Base-by-base conservation (phyloP, 1,284 basidiomycete genomes). In the Gymnopus androsaceus region DNA sequence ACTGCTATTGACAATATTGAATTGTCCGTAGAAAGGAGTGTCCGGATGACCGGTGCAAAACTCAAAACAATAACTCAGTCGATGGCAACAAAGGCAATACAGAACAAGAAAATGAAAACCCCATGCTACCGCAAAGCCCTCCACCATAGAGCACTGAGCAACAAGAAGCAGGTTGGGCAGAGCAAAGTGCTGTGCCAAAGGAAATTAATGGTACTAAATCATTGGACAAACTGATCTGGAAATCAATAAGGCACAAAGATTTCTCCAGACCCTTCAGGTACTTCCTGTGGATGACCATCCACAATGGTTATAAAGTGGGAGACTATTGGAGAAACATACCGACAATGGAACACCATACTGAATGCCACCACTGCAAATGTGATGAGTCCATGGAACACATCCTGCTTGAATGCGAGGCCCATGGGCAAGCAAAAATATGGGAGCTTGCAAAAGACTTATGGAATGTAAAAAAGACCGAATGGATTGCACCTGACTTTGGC, bases 211-310 rank as follows among this genome's bases (percentile, higher is more conserved):
- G 31, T 1, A 15, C 6, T 1, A 25, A 15, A 23, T 28, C 58
- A 4, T 30, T 36, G 1, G 14, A 46, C 0, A 21, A 17, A 11
- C 17, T 21, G n/a, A 54, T 64, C 6, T 64, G 64, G 61, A 50
- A 21, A 45, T 34, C 53, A 1, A 40, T 59, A 0, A 17, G 59
- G 2, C 37, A 51, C 12, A 61, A 60, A 45, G 59, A 66, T 40
- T 37, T 69, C 23, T 8, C 51, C 2, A 48, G 61, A 3, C 56
- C 62, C 23, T 50, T 57, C 2, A 4, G 59, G 2, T 61, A 63
- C 41, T 74, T 70, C 59, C 56, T 72, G 14, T 74, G 67, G 68
- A 67, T 62, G 55, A 12, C 55, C 0, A 64, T 65, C 3, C 68
- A 72, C 41, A 61, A 65, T n/a, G 64, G 63, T 0, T 61, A 62